Percentiles rank a stretch among this genome's conserved stretches.
phyloP scores from a whole-genome alignment of 2,329 filamentous ascomycete genomes.

The Diaporthe citri region DNA sequence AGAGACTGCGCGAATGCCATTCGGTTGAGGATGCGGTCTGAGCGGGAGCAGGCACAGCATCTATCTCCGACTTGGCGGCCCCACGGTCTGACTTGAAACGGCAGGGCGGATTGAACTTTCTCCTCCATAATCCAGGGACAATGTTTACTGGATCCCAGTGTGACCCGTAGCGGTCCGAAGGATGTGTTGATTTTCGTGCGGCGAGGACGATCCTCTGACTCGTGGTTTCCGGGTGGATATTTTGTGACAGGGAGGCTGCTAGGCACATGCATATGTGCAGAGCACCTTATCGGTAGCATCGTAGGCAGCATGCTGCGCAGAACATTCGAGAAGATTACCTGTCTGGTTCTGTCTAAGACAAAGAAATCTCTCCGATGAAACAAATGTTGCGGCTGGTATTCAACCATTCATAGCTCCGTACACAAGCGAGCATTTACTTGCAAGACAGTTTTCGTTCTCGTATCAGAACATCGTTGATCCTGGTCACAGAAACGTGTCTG shows the following conservation, averaged over 20 bases:
- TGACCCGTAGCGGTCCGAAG: slow-evolving; percentile 5
- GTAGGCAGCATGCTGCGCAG: neutral
- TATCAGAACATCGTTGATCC: slow-evolving; percentile 30
- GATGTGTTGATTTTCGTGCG: slow-evolving; percentile 23
- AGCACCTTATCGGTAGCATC: neutral
- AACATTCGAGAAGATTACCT: neutral
- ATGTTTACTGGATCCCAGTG: slow-evolving; percentile 16
- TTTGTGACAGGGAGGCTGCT: slow-evolving; percentile 18
- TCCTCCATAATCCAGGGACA: slow-evolving; percentile 13
- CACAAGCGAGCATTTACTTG: neutral
- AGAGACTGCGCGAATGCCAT: slow-evolving; percentile 6
- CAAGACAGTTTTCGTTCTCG: slow-evolving; percentile 1
- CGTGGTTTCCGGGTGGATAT: slow-evolving; percentile 15
- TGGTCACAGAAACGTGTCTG: neutral
- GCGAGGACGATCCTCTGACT: slow-evolving; percentile 22
- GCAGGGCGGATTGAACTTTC: slow-evolving; percentile 27
- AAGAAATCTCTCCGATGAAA: neutral
- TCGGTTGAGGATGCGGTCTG: neutral
- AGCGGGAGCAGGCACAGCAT: slow-evolving; percentile 18
- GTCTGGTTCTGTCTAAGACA: neutral
- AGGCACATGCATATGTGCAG: neutral
- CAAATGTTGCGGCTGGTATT: neutral
- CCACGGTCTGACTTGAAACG: slow-evolving; percentile 32
- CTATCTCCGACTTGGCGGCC: slow-evolving; percentile 22
- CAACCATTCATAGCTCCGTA: neutral